Percentiles rank a stretch among this genome's conserved stretches.
Conservation (phyloP, 1,139 yeast genomes). For the Geotrichum aggregatum region DNA sequence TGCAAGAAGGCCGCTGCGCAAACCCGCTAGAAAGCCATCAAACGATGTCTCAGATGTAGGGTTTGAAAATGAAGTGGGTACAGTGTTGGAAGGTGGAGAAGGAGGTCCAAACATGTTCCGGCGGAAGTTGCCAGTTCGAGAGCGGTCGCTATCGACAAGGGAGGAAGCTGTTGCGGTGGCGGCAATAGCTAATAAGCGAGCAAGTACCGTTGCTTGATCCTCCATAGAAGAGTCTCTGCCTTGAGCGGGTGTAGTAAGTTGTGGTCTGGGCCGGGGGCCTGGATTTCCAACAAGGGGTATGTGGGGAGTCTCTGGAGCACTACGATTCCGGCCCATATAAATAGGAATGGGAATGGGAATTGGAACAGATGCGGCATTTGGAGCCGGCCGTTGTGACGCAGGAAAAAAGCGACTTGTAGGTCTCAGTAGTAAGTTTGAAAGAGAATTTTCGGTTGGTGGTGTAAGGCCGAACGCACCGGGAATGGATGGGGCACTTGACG, state of each 20-base stretch:
- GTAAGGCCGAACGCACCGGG: neutral
- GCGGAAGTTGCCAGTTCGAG: neutral
- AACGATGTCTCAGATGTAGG: constrained; percentile 32
- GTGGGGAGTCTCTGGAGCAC: neutral
- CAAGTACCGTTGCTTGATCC: constrained; percentile 44
- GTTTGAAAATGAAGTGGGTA: constrained; percentile 6
- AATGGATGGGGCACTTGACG: neutral
- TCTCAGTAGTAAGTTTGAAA: neutral
- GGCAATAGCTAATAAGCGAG: constrained; percentile 45
- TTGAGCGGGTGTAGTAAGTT: neutral
- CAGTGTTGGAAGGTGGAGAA: constrained; percentile 2
- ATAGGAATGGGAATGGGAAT: neutral
- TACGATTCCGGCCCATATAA: neutral
- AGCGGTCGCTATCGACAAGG: constrained; percentile 35
- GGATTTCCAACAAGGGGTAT: neutral
- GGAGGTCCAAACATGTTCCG: constrained; percentile 5
- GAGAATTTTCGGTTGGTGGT: neutral
- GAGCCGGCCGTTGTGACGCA: neutral
- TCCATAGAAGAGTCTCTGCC: constrained; percentile 26
- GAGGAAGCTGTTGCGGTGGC: constrained; percentile 47
- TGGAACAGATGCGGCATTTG: neutral
- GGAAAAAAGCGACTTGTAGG: constrained; percentile 8
- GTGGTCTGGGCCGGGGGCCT: neutral
- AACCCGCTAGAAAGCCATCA: constrained; percentile 41
- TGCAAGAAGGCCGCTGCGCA: constrained; percentile 42